These are phyloP conservation scores for Epicoccum sorghinum DNA, from an alignment of 2,329 filamentous ascomycete genomes.

Conservation along the genomic window DNA sequence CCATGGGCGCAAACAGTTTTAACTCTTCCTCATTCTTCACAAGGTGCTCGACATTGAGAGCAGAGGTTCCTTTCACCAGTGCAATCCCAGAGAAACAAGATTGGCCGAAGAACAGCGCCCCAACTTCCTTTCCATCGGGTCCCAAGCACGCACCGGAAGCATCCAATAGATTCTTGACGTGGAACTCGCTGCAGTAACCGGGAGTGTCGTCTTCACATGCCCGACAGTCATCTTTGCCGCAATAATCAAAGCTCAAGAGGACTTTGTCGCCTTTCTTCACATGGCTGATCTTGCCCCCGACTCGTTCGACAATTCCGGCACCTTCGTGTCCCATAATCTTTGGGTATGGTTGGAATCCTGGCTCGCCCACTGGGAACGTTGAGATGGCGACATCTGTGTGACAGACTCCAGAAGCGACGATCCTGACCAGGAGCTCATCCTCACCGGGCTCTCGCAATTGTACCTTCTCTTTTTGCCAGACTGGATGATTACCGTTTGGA, in stretches of 20 bases:
- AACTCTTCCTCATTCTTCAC: slow-evolving; percentile 50
- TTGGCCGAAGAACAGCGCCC: slow-evolving; percentile 56
- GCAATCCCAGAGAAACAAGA: slow-evolving; percentile 52
- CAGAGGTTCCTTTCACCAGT: slow-evolving; percentile 48
- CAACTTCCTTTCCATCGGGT: slow-evolving; percentile 33
- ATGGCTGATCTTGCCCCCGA: slow-evolving; percentile 50
- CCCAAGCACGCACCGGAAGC: slow-evolving; percentile 32
- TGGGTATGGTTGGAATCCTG: slow-evolving; percentile 49
- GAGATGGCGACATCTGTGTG: slow-evolving; percentile 61
- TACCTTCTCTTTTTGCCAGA: slow-evolving; percentile 51
- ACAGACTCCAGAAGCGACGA: slow-evolving; percentile 62
- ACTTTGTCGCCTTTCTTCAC: slow-evolving; percentile 55
- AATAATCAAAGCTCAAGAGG: slow-evolving; percentile 57
- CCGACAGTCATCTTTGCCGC: slow-evolving; percentile 53
- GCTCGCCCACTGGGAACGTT: slow-evolving; percentile 42
- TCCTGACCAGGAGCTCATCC: slow-evolving; percentile 60
- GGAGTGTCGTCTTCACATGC: slow-evolving; percentile 54
- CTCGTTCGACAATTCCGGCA: slow-evolving; percentile 56
- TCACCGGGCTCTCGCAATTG: slow-evolving; percentile 44
- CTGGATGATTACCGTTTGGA: slow-evolving; percentile 40
- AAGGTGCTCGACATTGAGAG: slow-evolving; percentile 51
- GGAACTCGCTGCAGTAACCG: slow-evolving; percentile 58
- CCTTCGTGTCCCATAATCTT: slow-evolving; percentile 62
- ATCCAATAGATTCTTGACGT: slow-evolving; percentile 53
- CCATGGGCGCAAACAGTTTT: slow-evolving; percentile 53